Conservation (phyloP, 1,139 yeast species). For the Sugiyamaella grinbergsii region DNA sequence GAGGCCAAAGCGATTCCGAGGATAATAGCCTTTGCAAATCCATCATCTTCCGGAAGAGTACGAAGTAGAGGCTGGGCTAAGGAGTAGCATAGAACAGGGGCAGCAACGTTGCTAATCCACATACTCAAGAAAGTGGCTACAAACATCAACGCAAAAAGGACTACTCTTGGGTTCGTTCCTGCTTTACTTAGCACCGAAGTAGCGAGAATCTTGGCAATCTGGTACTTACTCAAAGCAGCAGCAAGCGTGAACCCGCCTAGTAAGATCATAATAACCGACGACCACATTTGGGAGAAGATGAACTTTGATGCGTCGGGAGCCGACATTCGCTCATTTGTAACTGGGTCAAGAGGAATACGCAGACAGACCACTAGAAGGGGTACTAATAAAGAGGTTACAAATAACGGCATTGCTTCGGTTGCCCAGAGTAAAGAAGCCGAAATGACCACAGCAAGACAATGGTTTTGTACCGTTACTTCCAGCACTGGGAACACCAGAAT, state of each 20-base stretch:
- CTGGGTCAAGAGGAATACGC: constrained; percentile 63
- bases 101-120: constrained; percentile 97
- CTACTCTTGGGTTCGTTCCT: constrained; percentile 80
- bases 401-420: constrained; percentile 86
- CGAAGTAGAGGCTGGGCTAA: constrained; percentile 86
- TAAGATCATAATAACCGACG: constrained; percentile 83
- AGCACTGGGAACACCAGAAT: constrained; percentile 58
- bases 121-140: constrained; percentile 84
- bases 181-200: constrained; percentile 78
- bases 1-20: constrained; percentile 91
- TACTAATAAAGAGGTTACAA: constrained; percentile 77
- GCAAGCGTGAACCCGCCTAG: constrained; percentile 94
- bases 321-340: constrained; percentile 50
- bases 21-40: constrained; percentile 79
- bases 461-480: constrained; percentile 62
- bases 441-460: constrained; percentile 80
- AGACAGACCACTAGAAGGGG: constrained; percentile 78
- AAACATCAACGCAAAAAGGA: constrained; percentile 76
- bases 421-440: constrained; percentile 90
- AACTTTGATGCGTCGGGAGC: constrained; percentile 73
- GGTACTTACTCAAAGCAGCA: constrained; percentile 88
- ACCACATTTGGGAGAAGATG: constrained; percentile 89
- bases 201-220: constrained; percentile 81
- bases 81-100: constrained; percentile 89
- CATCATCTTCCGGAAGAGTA: constrained; percentile 74